These are phyloP conservation scores for Suillus subaureus DNA, from an alignment of 768 basidiomycete genomes.

Conservation along the genomic window DNA sequence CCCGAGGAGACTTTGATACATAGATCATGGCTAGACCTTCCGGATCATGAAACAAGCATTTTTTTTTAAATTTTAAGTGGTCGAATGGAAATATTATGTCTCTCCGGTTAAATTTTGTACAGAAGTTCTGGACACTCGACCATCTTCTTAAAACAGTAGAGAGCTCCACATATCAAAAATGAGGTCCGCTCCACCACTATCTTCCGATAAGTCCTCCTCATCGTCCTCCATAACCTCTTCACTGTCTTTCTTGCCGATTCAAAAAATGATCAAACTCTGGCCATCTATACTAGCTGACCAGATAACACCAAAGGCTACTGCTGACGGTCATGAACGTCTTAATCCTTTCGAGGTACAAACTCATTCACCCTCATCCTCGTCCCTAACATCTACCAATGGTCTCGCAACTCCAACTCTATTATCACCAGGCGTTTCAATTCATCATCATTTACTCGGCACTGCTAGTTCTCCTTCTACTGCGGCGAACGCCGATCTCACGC, in stretches of 20 bases:
- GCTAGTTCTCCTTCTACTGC: slow-evolving; percentile 20
- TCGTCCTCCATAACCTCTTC: slow-evolving; percentile 9
- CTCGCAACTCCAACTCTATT: slow-evolving; percentile 17
- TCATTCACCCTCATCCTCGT: slow-evolving; percentile 23
- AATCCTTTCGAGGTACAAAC: slow-evolving; percentile 66
- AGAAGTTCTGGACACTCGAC: too few relatives aligned
- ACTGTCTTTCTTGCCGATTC: slow-evolving; percentile 26
- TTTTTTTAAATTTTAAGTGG: too few relatives aligned
- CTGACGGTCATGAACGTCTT: slow-evolving; percentile 43
- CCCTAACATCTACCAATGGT: slow-evolving; percentile 7
- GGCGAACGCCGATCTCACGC: slow-evolving; percentile 38
- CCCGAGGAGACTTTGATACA: not conserved
- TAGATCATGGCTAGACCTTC: too few relatives aligned
- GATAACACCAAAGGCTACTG: slow-evolving; percentile 57
- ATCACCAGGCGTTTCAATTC: slow-evolving; percentile 21
- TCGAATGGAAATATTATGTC: too few relatives aligned
- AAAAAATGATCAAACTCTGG: slow-evolving; percentile 72
- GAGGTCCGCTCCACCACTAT: slow-evolving; percentile 10
- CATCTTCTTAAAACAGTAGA: slow-evolving; percentile 1
- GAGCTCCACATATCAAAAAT: slow-evolving; percentile 14
- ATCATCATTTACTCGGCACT: slow-evolving; percentile 34
- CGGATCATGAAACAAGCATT: too few relatives aligned
- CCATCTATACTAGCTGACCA: slow-evolving; percentile 50
- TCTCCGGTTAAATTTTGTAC: not conserved
- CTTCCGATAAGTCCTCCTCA: slow-evolving; percentile 17